These are phyloP conservation scores for Xerocomus potaroensis DNA, from an alignment of 768 basidiomycete genomes.

Conservation along the genomic window DNA sequence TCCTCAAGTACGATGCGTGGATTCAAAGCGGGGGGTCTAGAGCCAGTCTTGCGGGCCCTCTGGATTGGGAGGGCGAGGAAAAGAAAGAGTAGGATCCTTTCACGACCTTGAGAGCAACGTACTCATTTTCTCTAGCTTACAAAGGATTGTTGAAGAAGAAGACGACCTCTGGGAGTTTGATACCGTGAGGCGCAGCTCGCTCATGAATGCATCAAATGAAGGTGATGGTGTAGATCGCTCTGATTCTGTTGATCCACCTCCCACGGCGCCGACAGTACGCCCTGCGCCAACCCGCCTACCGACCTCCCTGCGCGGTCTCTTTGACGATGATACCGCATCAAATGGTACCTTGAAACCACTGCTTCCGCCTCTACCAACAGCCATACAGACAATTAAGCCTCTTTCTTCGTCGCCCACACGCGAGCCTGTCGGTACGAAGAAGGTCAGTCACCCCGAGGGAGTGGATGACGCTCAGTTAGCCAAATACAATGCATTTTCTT, in stretches of 20 bases:
- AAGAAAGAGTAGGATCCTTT: constrained; percentile 42
- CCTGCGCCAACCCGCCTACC: constrained; percentile 56
- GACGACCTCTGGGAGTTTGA: constrained; percentile 74
- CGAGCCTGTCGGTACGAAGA: constrained; percentile 32
- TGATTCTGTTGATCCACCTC: constrained; percentile 11
- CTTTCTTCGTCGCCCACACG: constrained; percentile 35
- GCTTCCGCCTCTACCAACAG: constrained; percentile 27
- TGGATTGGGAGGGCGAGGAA: constrained; percentile 71
- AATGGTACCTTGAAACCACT: constrained; percentile 42
- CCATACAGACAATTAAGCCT: constrained; percentile 26
- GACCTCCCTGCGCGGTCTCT: constrained; percentile 72
- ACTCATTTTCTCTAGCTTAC: constrained; percentile 15
- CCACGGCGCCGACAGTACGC: constrained; percentile 45
- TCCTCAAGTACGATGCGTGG: constrained; percentile 75
- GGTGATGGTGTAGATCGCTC: constrained; percentile 23
- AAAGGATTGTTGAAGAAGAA: constrained; percentile 22
- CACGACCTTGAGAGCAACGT: not conserved
- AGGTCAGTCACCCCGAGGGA: constrained; percentile 27
- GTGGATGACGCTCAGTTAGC: constrained; percentile 40
- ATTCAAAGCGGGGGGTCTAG: constrained; percentile 61
- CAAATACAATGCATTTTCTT: constrained; percentile 49
- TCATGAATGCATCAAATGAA: constrained; percentile 18
- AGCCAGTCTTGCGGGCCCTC: constrained; percentile 68
- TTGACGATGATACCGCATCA: constrained; percentile 53
- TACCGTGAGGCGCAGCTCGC: constrained; percentile 49